Conservation (phyloP, 352 stramenopile species). For the Globisporangium orthogonon region DNA sequence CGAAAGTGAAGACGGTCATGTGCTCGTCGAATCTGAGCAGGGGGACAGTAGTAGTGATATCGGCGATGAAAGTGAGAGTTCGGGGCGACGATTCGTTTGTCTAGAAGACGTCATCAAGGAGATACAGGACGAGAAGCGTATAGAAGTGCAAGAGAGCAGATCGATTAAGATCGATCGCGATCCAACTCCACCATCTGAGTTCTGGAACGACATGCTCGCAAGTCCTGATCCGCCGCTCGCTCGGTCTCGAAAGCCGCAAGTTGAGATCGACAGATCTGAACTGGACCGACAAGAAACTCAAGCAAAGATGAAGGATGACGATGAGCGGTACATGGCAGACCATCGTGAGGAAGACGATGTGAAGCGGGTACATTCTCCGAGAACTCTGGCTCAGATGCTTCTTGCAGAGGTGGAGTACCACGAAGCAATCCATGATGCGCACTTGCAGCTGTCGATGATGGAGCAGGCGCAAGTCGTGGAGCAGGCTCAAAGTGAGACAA, state of each 20-base stretch:
- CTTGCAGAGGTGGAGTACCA: constrained; percentile 65
- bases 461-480: constrained; percentile 50
- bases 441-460: constrained; percentile 52
- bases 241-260: neutral
- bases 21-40: neutral
- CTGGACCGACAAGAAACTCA: constrained; percentile 1
- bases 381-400: constrained; percentile 35
- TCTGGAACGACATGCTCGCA: constrained; percentile 14
- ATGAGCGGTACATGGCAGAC: constrained; percentile 1
- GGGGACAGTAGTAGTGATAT: neutral
- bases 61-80: neutral
- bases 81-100: constrained; percentile 2
- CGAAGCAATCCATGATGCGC: constrained; percentile 54
- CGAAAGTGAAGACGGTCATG: constrained; percentile 2
- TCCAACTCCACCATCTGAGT: neutral
- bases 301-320: neutral
- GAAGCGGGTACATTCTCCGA: constrained; percentile 33
- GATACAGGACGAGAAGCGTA: constrained; percentile 23
- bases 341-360: constrained; percentile 10
- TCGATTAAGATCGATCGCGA: neutral
- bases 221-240: neutral
- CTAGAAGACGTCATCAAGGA: constrained; percentile 47
- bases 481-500: constrained; percentile 38
- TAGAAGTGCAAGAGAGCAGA: neutral
- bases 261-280: constrained; percentile 11